phyloP scores from a whole-genome alignment of 352 stramenopile species.

The Globisporangium radiosum region DNA sequence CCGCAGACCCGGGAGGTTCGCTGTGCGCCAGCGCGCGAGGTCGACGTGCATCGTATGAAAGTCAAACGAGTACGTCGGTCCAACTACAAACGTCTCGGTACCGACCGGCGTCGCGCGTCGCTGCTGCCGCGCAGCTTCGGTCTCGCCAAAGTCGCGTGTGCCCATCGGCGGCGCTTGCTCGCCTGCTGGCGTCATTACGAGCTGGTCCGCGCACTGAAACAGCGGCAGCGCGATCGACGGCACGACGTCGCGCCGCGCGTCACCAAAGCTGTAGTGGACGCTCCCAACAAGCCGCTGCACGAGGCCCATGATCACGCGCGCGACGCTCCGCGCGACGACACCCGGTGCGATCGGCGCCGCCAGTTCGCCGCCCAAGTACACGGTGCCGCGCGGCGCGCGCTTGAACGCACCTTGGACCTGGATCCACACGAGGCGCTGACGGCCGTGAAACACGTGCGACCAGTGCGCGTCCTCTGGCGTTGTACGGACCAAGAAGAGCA shows the following conservation, averaged over 20 bases:
- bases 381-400: slow-evolving; percentile 30
- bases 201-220: slow-evolving; percentile 78
- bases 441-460: slow-evolving; percentile 45
- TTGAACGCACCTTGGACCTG: slow-evolving; percentile 86
- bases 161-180: slow-evolving; percentile 49
- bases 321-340: slow-evolving; percentile 73
- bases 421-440: slow-evolving; percentile 83
- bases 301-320: slow-evolving; percentile 69
- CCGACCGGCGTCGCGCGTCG: slow-evolving; percentile 49
- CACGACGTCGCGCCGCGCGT: slow-evolving; percentile 24
- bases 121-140: slow-evolving; percentile 25
- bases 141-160: slow-evolving; percentile 57
- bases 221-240: slow-evolving; percentile 70
- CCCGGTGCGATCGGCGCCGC: slow-evolving; percentile 51
- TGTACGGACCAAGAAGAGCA: slow-evolving; percentile 81
- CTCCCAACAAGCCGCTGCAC: slow-evolving; percentile 58
- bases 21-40: slow-evolving; percentile 69
- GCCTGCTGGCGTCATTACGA: slow-evolving; percentile 54
- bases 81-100: slow-evolving; percentile 40
- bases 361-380: slow-evolving; percentile 75
- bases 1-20: slow-evolving; percentile 68
- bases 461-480: slow-evolving; percentile 45
- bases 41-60: slow-evolving; percentile 89
- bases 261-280: slow-evolving; percentile 72
- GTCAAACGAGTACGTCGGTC: slow-evolving; percentile 82